Percentiles rank a stretch among this genome's conserved stretches.
Conservation (phyloP, 1,139 yeast species). For the Lodderomyces beijingensis region DNA sequence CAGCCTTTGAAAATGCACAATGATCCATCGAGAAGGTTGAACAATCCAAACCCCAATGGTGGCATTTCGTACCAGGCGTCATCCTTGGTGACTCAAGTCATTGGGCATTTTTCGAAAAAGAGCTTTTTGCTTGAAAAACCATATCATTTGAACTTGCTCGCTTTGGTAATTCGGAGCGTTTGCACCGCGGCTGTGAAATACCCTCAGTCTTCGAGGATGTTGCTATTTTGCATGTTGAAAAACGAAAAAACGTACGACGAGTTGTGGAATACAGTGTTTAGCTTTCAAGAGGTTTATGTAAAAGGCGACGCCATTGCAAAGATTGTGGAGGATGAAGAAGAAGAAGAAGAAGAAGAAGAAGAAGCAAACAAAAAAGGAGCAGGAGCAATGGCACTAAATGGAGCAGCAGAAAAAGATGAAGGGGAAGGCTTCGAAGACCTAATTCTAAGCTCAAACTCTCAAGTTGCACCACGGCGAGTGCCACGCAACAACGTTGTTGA, state of each 20-base stretch:
- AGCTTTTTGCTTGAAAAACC: slow-evolving; percentile 39
- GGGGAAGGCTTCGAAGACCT: too few relatives aligned
- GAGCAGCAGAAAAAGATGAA: too few relatives aligned
- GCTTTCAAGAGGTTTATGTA: slow-evolving; percentile 26
- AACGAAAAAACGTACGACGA: slow-evolving; percentile 38
- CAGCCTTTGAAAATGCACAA: slow-evolving; percentile 15
- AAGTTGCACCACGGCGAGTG: too few relatives aligned
- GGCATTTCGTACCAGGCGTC: slow-evolving; percentile 62
- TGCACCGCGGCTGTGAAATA: slow-evolving; percentile 47
- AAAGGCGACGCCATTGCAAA: slow-evolving; percentile 18
- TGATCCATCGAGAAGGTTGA: slow-evolving; percentile 24
- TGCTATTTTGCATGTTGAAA: slow-evolving; percentile 50
- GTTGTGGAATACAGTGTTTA: slow-evolving; percentile 28
- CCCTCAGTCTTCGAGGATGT: slow-evolving; percentile 50
- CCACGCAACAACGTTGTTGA: too few relatives aligned
- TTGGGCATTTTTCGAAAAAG: slow-evolving; percentile 41
- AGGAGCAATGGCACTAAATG: not conserved
- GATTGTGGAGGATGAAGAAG: slow-evolving; percentile 13
- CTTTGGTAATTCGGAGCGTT: slow-evolving; percentile 52
- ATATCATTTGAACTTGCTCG: slow-evolving; percentile 55
- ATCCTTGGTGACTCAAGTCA: slow-evolving; percentile 50
- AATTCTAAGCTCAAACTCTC: slow-evolving; percentile 10
- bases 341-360: too few relatives aligned
- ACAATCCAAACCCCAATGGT: slow-evolving; percentile 32
- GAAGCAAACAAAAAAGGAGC: slow-evolving; percentile 11